Conservation (phyloP, 139 green algal genomes). For the Edaphochlamys debaryana region DNA sequence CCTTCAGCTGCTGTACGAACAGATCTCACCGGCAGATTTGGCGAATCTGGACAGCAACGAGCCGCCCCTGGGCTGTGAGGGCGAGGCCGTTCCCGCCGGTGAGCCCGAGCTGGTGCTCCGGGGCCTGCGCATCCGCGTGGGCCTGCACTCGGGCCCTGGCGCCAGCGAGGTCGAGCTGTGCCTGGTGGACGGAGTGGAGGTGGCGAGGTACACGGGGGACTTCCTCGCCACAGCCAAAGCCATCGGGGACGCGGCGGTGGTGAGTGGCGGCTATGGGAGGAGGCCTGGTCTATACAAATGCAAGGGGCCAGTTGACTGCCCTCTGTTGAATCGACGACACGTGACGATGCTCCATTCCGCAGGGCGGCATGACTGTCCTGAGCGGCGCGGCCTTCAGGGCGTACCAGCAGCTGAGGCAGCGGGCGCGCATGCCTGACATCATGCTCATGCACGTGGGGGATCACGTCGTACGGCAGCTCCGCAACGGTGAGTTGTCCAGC, state of each 20-base stretch:
- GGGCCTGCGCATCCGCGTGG: background rate
- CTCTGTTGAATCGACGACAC: no score
- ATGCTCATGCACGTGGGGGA: conserved; percentile 2
- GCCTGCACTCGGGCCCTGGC: background rate
- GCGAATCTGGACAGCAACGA: no score
- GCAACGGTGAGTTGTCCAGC: no score
- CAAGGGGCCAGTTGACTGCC: background rate
- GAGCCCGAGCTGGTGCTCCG: background rate
- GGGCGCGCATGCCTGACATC: background rate
- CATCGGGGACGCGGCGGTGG: background rate
- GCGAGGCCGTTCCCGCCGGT: background rate
- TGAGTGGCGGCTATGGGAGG: background rate
- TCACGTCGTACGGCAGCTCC: background rate
- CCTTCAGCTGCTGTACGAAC: no score
- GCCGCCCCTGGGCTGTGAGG: no score
- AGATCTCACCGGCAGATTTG: no score
- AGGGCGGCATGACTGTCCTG: conserved; percentile 1
- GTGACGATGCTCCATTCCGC: background rate
- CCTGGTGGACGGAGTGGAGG: background rate
- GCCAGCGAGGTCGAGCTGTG: background rate
- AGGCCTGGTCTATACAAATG: no score
- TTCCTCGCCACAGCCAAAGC: background rate
- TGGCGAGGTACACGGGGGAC: background rate
- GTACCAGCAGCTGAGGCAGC: background rate
- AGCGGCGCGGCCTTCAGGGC: background rate